Base-by-base conservation (phyloP, 495 filamentous ascomycete genomes). In the Aspergillus sclerotioniger region DNA sequence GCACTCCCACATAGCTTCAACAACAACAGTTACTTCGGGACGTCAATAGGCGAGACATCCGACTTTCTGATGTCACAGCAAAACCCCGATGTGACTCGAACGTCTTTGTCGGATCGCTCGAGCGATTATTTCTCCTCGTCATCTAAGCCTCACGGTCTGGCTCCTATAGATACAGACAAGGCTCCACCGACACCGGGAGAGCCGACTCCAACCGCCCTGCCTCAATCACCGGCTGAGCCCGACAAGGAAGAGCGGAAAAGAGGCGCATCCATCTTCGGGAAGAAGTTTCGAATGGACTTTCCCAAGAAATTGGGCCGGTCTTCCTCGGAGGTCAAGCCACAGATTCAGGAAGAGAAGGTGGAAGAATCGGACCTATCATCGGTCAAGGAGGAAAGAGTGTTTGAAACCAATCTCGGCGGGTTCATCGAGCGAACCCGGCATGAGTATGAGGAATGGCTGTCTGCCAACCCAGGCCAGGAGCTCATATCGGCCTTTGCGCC, bases 211-310 rank as follows among this genome's bases (percentile, higher is more conserved):
- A 76, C 76, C 0, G 77, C 82, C 29, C 66, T 75, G 6, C 78
- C 84, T 1, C 81, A 81, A 54, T 84, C 83, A 31, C 84, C 87
- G 0, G 69, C 73, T 32, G 88, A 91, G 37, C 85, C 81, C 29
- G 88, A 90, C 28, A 90, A 87, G 62, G 85, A 88, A 57, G 87
- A 79, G 41, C 69, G 85, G 72, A 95, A 92, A 66, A 85, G 87
- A 39, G 78, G 83, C 0, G 80, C 79, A 20, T 87, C 83, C 1
- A 71, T 90, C 10, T 95, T 96, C 65, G 84, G 87, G 4, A 94
- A 93, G 76, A 94, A 93, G 65, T 92, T 96, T 71, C 83, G 86
- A 15, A 90, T 92, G 84, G 84, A 86, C 33, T 91, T 91, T 73
- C 86, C 89, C 65, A 96, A 93, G 77, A 96, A 92, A 60, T 76